Percentiles rank a stretch among this genome's conserved stretches.
Conservation (phyloP, 2,329 filamentous ascomycete species). For the Beauveria asiatica region DNA sequence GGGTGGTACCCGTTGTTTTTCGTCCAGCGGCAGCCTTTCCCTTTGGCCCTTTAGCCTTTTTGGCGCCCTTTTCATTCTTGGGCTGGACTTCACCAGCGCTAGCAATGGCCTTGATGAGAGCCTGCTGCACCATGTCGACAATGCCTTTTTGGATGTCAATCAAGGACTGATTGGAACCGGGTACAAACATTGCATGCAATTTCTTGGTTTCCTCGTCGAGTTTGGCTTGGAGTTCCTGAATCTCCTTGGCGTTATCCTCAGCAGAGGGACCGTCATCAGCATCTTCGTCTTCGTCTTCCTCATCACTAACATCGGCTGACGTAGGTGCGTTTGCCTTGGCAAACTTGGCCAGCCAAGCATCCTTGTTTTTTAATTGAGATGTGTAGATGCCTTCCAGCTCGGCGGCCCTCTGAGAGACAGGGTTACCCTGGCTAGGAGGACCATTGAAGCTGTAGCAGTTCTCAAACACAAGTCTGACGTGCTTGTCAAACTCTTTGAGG, state of each 20-base stretch:
- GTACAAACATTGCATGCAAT: conserved; percentile 44
- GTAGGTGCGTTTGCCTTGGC: conserved; percentile 44
- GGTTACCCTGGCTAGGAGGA: conserved; percentile 48
- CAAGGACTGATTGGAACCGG: conserved; percentile 42
- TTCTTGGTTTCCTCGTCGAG: conserved; percentile 50
- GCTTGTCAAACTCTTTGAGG: conserved; percentile 76
- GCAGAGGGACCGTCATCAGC: conserved; percentile 35
- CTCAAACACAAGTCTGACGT: conserved; percentile 72
- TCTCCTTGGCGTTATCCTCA: conserved; percentile 29
- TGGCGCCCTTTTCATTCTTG: conserved; percentile 50
- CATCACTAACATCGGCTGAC: conserved; percentile 56
- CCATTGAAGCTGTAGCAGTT: conserved; percentile 92
- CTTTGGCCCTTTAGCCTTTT: conserved; percentile 51
- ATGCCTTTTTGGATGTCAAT: conserved; percentile 53
- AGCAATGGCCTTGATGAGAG: conserved; percentile 64
- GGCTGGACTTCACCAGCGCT: conserved; percentile 44
- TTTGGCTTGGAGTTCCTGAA: conserved; percentile 45
- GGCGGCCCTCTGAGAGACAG: conserved; percentile 64
- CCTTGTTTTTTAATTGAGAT: conserved; percentile 66
- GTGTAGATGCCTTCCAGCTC: conserved; percentile 69
- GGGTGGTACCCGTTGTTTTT: conserved; percentile 31
- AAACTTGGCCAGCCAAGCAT: conserved; percentile 71
- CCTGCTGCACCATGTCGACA: conserved; percentile 57
- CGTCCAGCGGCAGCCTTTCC: conserved; percentile 33
- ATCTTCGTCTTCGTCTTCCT: conserved; percentile 65